Base-by-base conservation (phyloP, 441 rosid genomes). In the Biscutella laevigata region DNA sequence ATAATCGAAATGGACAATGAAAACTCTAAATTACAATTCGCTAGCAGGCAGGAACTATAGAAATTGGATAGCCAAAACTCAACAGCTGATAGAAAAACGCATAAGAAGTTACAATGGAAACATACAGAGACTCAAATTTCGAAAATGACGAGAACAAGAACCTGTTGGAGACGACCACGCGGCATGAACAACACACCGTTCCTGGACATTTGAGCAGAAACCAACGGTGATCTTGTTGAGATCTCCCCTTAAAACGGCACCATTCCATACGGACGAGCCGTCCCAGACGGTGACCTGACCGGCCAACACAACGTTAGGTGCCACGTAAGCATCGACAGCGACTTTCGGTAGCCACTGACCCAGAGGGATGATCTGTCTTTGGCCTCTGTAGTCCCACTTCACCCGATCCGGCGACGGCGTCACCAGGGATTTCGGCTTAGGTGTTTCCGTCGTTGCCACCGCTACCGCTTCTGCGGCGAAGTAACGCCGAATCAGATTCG, bases 151-250 rank as follows among this genome's bases (percentile, higher is more conserved):
- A 36, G 30, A 35, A 62, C 17, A 24, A 27, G 37, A 74, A 88
- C 99, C 97, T 67, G 99, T 92, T 13, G 95, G 99, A 22, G 95
- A 92, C 24, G 87, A 75, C 99, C 95, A 92, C 30, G 99, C 92
- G 26, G 99, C 99, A 64, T 92, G 99, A 58, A 92, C 57, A 38
- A 92, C 99, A 57, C 88, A 82, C 17, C 92, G 80, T 71, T 92
- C 97, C 72, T 88, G 99, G 8, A 92, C 90, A 56, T 92, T 92
- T 38, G 97, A 81, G 73, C 88, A 81, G 75, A 88, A 92, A 1
- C 97, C 97, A 27, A 92, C 72, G 4, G 83, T 81, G 71, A 88
- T 88, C 74, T 81, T 88, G 40, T 92, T 88, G 53, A 88, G 97
- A 81, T 92, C 99, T 56, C 97, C 97, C 3, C 97, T 84, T 9